These are phyloP conservation scores for Erysimum cheiranthoides DNA, from an alignment of 345 rosid genomes.

Conservation along the genomic window DNA sequence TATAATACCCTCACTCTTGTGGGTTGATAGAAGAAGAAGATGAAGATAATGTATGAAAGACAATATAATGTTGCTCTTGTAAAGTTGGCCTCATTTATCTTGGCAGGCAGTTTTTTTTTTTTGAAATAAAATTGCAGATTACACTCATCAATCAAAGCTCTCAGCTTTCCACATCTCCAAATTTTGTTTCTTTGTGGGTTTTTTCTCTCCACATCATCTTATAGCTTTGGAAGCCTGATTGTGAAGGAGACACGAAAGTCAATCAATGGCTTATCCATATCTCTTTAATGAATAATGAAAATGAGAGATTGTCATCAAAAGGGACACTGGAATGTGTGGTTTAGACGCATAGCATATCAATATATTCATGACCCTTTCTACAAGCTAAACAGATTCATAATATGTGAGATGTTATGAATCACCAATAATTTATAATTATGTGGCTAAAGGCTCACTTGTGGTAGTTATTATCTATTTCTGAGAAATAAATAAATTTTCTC, in stretches of 20 bases:
- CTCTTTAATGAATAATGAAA: background rate
- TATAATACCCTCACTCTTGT: constrained; percentile 36
- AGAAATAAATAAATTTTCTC: background rate
- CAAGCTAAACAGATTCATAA: constrained; percentile 28
- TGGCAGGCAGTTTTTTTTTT: constrained; percentile 46
- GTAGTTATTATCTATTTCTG: constrained; percentile 24
- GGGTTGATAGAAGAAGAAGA: constrained; percentile 40
- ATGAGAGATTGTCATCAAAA: constrained; percentile 18
- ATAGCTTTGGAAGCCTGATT: constrained; percentile 2
- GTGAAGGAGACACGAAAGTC: constrained; percentile 37
- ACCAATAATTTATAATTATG: constrained; percentile 21
- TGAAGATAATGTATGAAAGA: constrained; percentile 40
- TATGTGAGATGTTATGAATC: constrained; percentile 31
- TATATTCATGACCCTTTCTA: constrained; percentile 32
- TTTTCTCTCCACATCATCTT: constrained; percentile 14
- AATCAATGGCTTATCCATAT: constrained; percentile 35
- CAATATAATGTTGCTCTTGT: constrained; percentile 52
- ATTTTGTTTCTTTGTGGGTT: constrained; percentile 17
- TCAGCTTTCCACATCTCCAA: constrained; percentile 18
- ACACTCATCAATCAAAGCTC: constrained; percentile 17
- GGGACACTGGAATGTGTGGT: constrained; percentile 31
- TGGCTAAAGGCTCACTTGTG: constrained; percentile 20
- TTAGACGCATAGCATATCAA: background rate
- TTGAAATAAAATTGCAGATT: constrained; percentile 39
- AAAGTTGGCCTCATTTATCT: constrained; percentile 52